A percentile compares a stretch with the other conserved stretches of the same genome.
Evolutionary conservation across 2,329 filamentous ascomycete species (phyloP).

Genomic region (Zasmidium cellare): DNA sequence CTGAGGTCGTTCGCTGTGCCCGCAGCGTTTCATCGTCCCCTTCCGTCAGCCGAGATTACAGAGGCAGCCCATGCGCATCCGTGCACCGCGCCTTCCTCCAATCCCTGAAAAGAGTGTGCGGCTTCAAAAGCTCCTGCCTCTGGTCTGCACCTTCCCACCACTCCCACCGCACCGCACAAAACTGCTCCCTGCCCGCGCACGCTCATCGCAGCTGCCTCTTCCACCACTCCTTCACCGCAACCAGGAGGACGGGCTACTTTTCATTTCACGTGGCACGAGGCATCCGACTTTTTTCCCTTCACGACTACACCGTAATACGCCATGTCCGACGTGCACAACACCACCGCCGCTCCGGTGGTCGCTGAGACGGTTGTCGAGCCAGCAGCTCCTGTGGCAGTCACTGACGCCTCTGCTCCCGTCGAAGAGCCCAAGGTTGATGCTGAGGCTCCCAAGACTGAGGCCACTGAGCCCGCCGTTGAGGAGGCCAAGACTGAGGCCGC

Average conservation of each 20-base stretch:
- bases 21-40: neutral
- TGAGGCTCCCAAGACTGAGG: constrained; percentile 24
- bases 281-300: constrained; percentile 5
- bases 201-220: neutral
- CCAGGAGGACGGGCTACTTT: neutral
- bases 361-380: constrained; percentile 13
- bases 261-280: constrained; percentile 4
- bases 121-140: neutral
- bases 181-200: neutral
- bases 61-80: neutral
- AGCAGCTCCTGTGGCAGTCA: constrained; percentile 27
- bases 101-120: neutral
- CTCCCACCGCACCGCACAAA: too few species aligned
- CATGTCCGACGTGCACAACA: constrained; percentile 31
- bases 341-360: constrained; percentile 9
- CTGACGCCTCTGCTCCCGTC: constrained; percentile 36
- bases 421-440: constrained; percentile 37
- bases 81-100: neutral
- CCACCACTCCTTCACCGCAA: neutral
- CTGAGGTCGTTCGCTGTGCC: neutral
- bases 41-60: neutral
- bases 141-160: neutral
- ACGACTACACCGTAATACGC: neutral
- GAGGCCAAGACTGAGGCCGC: constrained; percentile 38
- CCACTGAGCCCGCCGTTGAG: constrained; percentile 40